Evolutionary conservation across 129 eudicot genomes (phyloP), one percentile per base, ranked within the genome.

Genomic region (Pseudognaphalium luteoalbum): DNA sequence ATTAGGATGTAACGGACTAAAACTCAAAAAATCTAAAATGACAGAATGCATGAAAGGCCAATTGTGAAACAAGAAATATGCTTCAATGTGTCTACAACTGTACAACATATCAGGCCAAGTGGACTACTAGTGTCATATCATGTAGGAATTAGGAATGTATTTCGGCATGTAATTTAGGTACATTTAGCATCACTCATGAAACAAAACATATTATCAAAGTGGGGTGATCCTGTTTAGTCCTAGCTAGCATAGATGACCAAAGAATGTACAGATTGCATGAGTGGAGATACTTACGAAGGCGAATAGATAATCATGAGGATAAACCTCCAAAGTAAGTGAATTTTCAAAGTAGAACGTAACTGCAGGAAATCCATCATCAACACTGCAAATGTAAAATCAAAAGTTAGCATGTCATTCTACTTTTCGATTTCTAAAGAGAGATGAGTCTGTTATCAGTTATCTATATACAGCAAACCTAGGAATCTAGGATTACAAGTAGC

Each of bases 271-370:
- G 52, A 70, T 68, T 72, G 50, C 62, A 56, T 28, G 56, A 62
- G 33, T 41, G 12, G 72, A 70, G 64, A 73, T 59, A 88, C 98
- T 92, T 90, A 90, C 98, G 71, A 87, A 80, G 33, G 92, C 86
- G 78, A 92, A 92, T 41, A 92, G 83, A 76, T 92, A 92, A 66
- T 92, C 98, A 47, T 80, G 87, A 9, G 98, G 96, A 83, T 90
- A 86, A 78, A 92, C 98, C 71, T 68, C 87, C 89, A 92, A 76
- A 21, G 81, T 78, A 66, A 92, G 96, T 34, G 88, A 83, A 73
- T 84, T 84, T 66, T 80, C 87, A 77, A 92, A 92, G 80, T 86
- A 87, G 74, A 92, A 87, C 25, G 87, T 87, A 74, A 90, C 94
- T 9, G 78, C 66, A 6, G 98, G 98, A 75, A 92, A 92, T 78